phyloP scores from a whole-genome alignment of 2,329 filamentous ascomycete genomes.

The Lachnum nothofagi region DNA sequence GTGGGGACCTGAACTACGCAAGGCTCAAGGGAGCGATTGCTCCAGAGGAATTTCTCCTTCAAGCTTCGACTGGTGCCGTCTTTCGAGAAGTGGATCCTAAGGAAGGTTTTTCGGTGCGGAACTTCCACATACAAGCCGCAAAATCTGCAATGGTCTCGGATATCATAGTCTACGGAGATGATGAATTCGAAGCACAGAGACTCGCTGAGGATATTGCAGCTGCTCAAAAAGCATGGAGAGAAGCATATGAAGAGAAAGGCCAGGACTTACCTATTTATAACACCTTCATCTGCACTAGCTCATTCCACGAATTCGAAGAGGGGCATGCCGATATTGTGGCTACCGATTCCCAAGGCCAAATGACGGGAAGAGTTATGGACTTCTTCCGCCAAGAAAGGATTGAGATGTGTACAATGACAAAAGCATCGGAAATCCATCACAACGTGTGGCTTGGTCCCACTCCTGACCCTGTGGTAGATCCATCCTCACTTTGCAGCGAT shows the following conservation, averaged over 20 bases:
- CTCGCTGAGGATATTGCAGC: conserved; percentile 64
- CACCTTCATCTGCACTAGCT: conserved; percentile 68
- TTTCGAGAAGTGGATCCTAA: conserved; percentile 82
- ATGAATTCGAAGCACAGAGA: conserved; percentile 55
- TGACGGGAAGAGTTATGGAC: conserved; percentile 76
- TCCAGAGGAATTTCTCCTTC: conserved; percentile 70
- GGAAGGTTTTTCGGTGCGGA: conserved; percentile 90
- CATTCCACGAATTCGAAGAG: conserved; percentile 68
- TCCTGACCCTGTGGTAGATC: conserved; percentile 56
- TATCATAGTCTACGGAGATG: conserved; percentile 84
- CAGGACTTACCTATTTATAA: conserved; percentile 64
- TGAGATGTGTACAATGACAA: conserved; percentile 93
- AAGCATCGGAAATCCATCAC: conserved; percentile 77
- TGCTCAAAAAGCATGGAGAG: conserved; percentile 72
- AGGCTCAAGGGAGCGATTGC: conserved; percentile 83
- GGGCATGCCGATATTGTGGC: conserved; percentile 67
- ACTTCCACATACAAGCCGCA: conserved; percentile 92
- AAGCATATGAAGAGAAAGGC: conserved; percentile 54
- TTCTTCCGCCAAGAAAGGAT: conserved; percentile 82
- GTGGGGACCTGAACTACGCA: conserved; percentile 67
- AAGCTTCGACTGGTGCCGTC: conserved; percentile 36
- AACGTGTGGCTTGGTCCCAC: conserved; percentile 91
- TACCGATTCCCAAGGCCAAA: conserved; percentile 63
- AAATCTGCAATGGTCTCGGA: conserved; percentile 87
- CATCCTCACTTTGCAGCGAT: conserved; percentile 42